Base-by-base conservation (phyloP, 73 alveolate species). In the Loxodes magnus region DNA sequence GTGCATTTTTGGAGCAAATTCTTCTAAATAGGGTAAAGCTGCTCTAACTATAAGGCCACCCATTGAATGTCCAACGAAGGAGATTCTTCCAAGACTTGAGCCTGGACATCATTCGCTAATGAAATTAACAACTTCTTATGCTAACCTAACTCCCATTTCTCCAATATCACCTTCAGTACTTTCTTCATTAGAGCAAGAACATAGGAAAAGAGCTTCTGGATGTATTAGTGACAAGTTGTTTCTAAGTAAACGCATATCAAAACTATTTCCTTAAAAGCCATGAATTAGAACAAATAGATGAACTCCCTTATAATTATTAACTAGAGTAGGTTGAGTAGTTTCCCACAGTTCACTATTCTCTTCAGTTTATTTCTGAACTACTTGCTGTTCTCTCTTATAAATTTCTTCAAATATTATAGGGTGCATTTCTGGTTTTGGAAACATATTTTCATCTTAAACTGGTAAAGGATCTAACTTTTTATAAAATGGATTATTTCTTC, bases 21-120 rank as follows among this genome's bases (percentile, higher is more conserved):
- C 92, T 64, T 79, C 94, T 22, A 46, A 24, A 46, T 46, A 24
- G 6, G 83, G 83, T 15, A 69, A 43, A 26, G 86, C 92, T 39
- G 91, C 88, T 57, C 89, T 64, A 7, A 93, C 78, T 28, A 93
- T 87, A 4, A 93, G 70, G 1, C 98, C 98, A 21, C 99, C 99
- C 34, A 96, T 71, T 20, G 99, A 94, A 52, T 96, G 99, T 14
- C 98, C 99, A 15, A 96, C 74, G 59, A 96, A 96, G 33, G 97
- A 79, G 33, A 96, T 74, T 52, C 84, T 83, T 65, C 87, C 79
- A 35, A 85, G 90, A 48, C 74, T 74, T 67, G 62, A 59, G 48
- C 87, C 92, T 35, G 62, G 90, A 17, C 89, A 66, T 54, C 92
- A 72, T 35, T 71, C 81, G 43, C 76, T 41, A n/a, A 83, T 74